Evolutionary conservation across 345 rosid genomes (phyloP).

Genomic region (Rubroshorea leprosula): DNA sequence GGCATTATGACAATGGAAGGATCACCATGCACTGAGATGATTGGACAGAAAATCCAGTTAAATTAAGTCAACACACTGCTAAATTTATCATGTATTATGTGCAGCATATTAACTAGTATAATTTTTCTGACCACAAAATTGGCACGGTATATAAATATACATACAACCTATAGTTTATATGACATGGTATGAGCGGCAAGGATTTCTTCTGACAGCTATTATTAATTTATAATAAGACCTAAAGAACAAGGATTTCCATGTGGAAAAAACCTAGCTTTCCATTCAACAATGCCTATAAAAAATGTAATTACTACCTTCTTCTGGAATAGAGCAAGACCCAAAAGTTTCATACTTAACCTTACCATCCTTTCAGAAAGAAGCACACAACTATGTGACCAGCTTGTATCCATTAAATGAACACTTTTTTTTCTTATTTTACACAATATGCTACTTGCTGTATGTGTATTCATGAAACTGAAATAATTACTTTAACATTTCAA

Average conservation of each 20-base stretch:
- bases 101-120: conserved; percentile 1
- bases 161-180: too few relatives aligned
- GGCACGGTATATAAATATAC: not conserved
- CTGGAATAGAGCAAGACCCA: not conserved
- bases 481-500: not conserved
- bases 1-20: not conserved
- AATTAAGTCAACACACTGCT: not conserved
- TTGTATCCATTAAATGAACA: not conserved
- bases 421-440: not conserved
- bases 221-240: not conserved
- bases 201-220: not conserved
- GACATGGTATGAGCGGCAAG: too few relatives aligned
- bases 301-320: not conserved
- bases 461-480: not conserved
- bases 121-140: conserved; percentile 1
- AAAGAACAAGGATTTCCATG: not conserved
- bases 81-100: not conserved
- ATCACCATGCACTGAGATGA: not conserved
- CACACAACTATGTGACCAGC: not conserved
- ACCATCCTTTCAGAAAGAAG: not conserved
- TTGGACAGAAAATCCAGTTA: not conserved
- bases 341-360: conserved; percentile 1
- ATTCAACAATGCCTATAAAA: not conserved
- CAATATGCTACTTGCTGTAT: not conserved
- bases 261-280: not conserved